Conservation (phyloP, 257 asterid genomes). For the Verbascum thapsus region DNA sequence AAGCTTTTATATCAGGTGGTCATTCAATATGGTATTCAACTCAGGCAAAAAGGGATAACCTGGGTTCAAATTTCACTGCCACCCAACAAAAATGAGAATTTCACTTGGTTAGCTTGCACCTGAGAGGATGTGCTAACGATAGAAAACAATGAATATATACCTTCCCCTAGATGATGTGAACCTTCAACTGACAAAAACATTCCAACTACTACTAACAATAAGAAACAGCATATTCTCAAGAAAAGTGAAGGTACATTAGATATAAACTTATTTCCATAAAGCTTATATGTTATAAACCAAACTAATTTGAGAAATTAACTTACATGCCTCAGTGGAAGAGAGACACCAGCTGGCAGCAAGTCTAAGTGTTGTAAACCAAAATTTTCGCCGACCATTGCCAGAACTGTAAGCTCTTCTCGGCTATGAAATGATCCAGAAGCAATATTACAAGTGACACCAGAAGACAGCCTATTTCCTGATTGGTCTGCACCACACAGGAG, state of each 20-base stretch:
- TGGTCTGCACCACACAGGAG: constrained; percentile 84
- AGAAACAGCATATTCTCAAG: constrained; percentile 1
- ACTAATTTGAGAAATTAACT: constrained; percentile 37
- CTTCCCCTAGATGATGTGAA: background rate
- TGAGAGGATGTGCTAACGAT: too few species aligned
- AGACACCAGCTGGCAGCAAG: constrained; percentile 89
- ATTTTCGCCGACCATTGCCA: constrained; percentile 97
- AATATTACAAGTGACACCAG: constrained; percentile 79
- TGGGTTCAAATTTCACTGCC: constrained; percentile 21
- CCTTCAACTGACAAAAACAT: constrained; percentile 14
- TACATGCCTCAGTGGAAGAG: constrained; percentile 97
- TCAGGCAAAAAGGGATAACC: constrained; percentile 8
- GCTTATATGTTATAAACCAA: constrained; percentile 4
- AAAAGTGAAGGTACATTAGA: constrained; percentile 16
- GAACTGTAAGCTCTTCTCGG: constrained; percentile 73
- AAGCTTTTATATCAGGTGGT: constrained; percentile 9
- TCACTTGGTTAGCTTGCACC: too few species aligned
- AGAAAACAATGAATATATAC: too few species aligned
- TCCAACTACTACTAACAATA: constrained; percentile 4
- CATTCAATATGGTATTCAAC: constrained; percentile 11
- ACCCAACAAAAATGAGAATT: constrained; percentile 6
- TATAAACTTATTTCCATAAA: constrained; percentile 17
- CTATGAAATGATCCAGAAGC: constrained; percentile 67
- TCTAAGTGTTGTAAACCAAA: constrained; percentile 92
- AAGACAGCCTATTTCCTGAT: constrained; percentile 60